Base-by-base conservation (phyloP, 441 rosid species). In the Omphalea diandra region DNA sequence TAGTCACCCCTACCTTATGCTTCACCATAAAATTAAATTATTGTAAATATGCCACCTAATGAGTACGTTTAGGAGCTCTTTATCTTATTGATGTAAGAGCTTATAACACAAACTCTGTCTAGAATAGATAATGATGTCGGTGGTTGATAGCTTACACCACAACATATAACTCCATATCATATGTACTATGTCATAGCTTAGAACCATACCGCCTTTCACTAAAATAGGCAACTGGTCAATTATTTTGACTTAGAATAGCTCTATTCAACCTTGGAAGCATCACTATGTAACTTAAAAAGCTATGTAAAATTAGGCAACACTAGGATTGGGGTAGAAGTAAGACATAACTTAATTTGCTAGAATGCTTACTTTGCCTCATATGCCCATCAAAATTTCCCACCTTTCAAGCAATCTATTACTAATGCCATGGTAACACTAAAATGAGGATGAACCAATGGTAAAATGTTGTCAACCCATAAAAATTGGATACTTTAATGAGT, bases 81-180 rank as follows among this genome's bases (percentile, higher is more conserved):
- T 41, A 7, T 41, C 46, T 14, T 41, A 12, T 2, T 2, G 5
- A 2, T 7, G 3, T 2, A 41, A 7, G 11, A 4, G 46, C 46
- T 41, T n/a, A n/a, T n/a, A 70, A 7, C 0, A 65, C 22, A 22
- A 64, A 64, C 0, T 70, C 71, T 0, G 20, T 7, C 1, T 64
- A 55, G 2, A 70, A 26, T 2, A 57, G 22, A 5, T 76, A 76
- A 27, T 65, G 72, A 0, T 7, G 9, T 58, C 29, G 65, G 71
- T 71, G 57, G 1, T 65, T 50, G 5, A 65, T 10, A 1, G 75
- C 50, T 15, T 59, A 47, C 0, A 76, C 38, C 2, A 70, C 3
- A 2, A 64, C 64, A 43, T 70, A 71, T 1, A 71, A 76, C 5
- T 76, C 52, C 2, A 50, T 3, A 18, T 71, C 69, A 53, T 71